Percentiles rank a stretch among this genome's conserved stretches.
Evolutionary conservation across 345 rosid species (phyloP).

Genomic region (Noccaea bulbosa): DNA sequence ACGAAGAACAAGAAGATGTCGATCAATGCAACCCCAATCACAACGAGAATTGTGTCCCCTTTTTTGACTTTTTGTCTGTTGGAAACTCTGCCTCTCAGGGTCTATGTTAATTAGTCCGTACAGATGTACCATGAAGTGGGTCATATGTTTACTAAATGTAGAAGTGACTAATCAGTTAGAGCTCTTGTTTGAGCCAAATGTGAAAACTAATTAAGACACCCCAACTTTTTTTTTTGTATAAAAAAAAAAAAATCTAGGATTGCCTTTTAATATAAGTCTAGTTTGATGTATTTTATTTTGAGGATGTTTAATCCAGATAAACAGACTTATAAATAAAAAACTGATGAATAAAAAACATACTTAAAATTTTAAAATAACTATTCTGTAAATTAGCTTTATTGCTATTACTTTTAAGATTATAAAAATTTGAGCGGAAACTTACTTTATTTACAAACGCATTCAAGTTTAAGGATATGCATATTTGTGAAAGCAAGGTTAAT

Average conservation of each 20-base stretch:
- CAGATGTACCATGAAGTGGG: constrained; percentile 24
- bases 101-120: constrained; percentile 29
- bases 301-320: not conserved
- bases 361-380: not conserved
- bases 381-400: not conserved
- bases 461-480: not conserved
- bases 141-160: constrained; percentile 25
- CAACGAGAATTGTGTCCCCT: constrained; percentile 41
- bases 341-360: no score
- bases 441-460: not conserved
- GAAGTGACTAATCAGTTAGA: constrained; percentile 20
- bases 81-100: constrained; percentile 45
- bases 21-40: constrained; percentile 16
- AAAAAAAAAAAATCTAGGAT: constrained; percentile 6
- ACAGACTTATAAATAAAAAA: not conserved
- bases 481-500: not conserved
- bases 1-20: constrained; percentile 33
- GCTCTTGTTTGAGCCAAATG: constrained; percentile 34
- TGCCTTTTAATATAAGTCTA: not conserved
- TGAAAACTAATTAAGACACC: constrained; percentile 24
- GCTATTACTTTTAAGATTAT: not conserved
- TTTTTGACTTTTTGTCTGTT: constrained; percentile 65
- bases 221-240: constrained; percentile 20
- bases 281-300: not conserved
- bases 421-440: not conserved